A percentile compares a stretch with the other conserved stretches of the same genome.
Evolutionary conservation across 163 green algal species (phyloP).

Genomic region (Scenedesmus sp.): DNA sequence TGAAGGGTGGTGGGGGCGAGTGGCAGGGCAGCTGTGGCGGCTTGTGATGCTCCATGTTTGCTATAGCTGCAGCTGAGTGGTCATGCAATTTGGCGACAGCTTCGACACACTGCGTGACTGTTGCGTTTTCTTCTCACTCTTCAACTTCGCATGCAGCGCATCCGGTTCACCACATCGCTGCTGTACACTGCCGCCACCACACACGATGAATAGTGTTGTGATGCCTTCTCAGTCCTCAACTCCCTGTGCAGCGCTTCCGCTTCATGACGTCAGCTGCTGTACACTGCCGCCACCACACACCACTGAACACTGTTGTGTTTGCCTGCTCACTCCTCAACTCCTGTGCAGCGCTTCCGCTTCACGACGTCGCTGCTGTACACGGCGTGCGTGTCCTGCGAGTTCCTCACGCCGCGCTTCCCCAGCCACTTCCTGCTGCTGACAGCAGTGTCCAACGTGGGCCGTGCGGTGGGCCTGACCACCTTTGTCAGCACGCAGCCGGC

Average conservation of each 20-base stretch:
- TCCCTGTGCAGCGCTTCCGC: slow-evolving; percentile 79
- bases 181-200: slow-evolving; percentile 72
- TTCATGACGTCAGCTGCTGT: slow-evolving; percentile 87
- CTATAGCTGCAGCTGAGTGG: too few species aligned
- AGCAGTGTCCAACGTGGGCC: slow-evolving; percentile 91
- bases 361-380: slow-evolving; percentile 85
- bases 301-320: background rate
- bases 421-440: slow-evolving; percentile 92
- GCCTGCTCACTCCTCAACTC: background rate
- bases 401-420: slow-evolving; percentile 88
- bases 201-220: background rate
- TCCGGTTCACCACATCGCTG: slow-evolving; percentile 86
- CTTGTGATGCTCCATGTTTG: too few species aligned
- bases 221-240: background rate
- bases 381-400: slow-evolving; percentile 81
- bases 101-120: too few species aligned
- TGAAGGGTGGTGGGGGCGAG: too few species aligned
- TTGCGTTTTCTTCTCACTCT: too few species aligned
- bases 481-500: slow-evolving; percentile 91
- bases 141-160: too few species aligned
- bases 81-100: too few species aligned
- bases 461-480: slow-evolving; percentile 86
- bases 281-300: slow-evolving; percentile 52
- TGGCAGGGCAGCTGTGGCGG: too few species aligned
- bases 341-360: slow-evolving; percentile 86